Conservation (phyloP, 2,329 filamentous ascomycete genomes). For the Coniosporium tulheliwenetii region DNA sequence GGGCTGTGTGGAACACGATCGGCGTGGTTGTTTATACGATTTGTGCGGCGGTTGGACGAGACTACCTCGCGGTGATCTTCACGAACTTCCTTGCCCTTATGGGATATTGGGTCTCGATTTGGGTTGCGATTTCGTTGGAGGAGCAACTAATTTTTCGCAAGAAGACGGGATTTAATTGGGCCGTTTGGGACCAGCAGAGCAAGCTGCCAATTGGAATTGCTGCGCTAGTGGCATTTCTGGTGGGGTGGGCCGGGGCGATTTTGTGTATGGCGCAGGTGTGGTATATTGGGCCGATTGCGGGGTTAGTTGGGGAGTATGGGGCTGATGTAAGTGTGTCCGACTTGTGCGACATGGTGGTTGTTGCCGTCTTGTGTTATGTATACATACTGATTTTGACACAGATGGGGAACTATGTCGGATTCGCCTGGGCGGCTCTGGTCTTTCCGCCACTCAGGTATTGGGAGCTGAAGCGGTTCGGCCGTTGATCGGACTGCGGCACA, state of each 20-base stretch:
- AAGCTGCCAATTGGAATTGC: slow-evolving; percentile 48
- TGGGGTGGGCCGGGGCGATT: slow-evolving; percentile 51
- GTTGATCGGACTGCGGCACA: slow-evolving; percentile 15
- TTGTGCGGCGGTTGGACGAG: slow-evolving; percentile 47
- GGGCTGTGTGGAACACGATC: slow-evolving; percentile 49
- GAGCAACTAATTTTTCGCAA: slow-evolving; percentile 48
- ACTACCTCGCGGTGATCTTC: slow-evolving; percentile 46
- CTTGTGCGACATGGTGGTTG: not conserved
- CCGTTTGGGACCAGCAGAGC: slow-evolving; percentile 40
- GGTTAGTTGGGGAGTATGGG: slow-evolving; percentile 39
- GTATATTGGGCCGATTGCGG: slow-evolving; percentile 49
- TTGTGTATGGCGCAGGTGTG: slow-evolving; percentile 55
- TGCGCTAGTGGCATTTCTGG: slow-evolving; percentile 42
- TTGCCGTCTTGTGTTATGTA: not conserved
- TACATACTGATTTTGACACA: slow-evolving; percentile 6
- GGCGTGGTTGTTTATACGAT: slow-evolving; percentile 47
- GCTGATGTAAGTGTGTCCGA: slow-evolving; percentile 31
- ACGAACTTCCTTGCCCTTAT: slow-evolving; percentile 55
- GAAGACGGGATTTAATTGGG: slow-evolving; percentile 40
- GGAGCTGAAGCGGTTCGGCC: slow-evolving; percentile 33
- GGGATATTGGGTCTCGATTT: slow-evolving; percentile 55
- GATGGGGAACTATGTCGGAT: slow-evolving; percentile 46
- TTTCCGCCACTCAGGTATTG: slow-evolving; percentile 37
- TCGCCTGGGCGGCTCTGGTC: slow-evolving; percentile 41
- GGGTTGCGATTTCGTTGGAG: slow-evolving; percentile 45